Evolutionary conservation across 148 eudicot species (phyloP), one percentile per base, ranked within the genome.

Genomic region (Rhododendron ferrugineum): DNA sequence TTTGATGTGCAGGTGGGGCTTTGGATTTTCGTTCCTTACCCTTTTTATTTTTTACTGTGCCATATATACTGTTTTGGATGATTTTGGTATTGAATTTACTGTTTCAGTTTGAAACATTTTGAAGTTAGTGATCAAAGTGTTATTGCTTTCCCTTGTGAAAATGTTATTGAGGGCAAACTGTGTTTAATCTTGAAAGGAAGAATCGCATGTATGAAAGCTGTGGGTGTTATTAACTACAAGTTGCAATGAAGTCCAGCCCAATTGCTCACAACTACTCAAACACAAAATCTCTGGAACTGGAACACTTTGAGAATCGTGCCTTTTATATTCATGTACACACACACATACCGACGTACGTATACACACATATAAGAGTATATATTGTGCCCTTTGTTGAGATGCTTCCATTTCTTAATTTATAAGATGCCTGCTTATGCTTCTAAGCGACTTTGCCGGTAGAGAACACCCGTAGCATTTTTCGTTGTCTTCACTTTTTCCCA

Each of bases 1-100:
- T 88, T 73, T 83, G 93, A 94, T 80, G 89, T 97, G 85, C 99
- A 97, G 98, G 99, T 97, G 84, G 46, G 88, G 80, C 58, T 84
- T 86, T 84, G 14, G 72, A 81, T 87, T 83, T n/a, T 28, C 15
- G 26, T 70, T 70, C 34, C 52, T 64, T 74, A 18, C 15, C 32
- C 5, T 54, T 54, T 75, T 20, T 79, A 28, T 36, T 5, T 32
- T 73, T n/a, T 30, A 11, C 2, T 11, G 37, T 68, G 36, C 32
- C 36, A n/a, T 23, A n/a, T 64, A 7, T 64, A n/a, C 30, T 64
- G 4, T 54, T 54, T 44, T 32, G 23, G 62, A 46, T 83, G 58
- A 64, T 73, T 50, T 44, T 70, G 56, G 8, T 30, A 44, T 83
- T 37, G 9, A 52, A 44, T 83, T 68, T 66, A 83, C 42, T 30